Evolutionary conservation across 441 rosid species (phyloP).

Genomic region (Erysimum cheiri): DNA sequence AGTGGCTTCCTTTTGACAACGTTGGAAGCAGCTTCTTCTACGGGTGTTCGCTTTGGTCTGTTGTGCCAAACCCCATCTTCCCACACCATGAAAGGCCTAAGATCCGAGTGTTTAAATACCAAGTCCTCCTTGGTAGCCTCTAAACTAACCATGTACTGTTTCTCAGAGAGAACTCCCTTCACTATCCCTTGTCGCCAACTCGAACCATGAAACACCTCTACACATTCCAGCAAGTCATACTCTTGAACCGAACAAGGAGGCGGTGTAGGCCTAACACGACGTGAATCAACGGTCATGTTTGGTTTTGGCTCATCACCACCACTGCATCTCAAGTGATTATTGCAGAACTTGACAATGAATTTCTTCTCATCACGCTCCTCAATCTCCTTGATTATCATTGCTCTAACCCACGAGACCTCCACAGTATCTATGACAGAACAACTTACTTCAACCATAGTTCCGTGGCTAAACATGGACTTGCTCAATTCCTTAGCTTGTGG

Average conservation of each 20-base stretch:
- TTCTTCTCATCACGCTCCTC: constrained; percentile 42
- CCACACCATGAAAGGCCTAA: constrained; percentile 71
- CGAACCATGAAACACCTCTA: constrained; percentile 44
- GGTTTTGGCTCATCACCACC: constrained; percentile 43
- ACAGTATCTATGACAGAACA: constrained; percentile 26
- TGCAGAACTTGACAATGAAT: constrained; percentile 53
- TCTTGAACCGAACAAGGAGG: constrained; percentile 47
- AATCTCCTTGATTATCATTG: constrained; percentile 55
- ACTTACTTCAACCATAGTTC: constrained; percentile 58
- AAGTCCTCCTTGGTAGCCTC: constrained; percentile 52
- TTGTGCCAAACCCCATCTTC: constrained; percentile 56
- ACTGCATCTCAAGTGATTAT: constrained; percentile 30
- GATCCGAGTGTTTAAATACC: constrained; percentile 44
- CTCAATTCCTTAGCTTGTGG: constrained; percentile 39
- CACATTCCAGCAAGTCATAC: constrained; percentile 58
- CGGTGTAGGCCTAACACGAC: constrained; percentile 57
- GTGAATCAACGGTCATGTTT: constrained; percentile 34
- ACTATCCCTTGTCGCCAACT: constrained; percentile 64
- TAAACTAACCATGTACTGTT: constrained; percentile 50
- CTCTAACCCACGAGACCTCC: constrained; percentile 57
- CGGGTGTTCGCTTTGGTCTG: neutral
- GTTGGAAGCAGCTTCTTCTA: neutral
- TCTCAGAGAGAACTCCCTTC: constrained; percentile 51
- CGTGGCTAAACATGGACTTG: constrained; percentile 61
- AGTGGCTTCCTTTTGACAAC: neutral